phyloP scores from a whole-genome alignment of 495 filamentous ascomycete genomes.

The Tuber melanosporum region DNA sequence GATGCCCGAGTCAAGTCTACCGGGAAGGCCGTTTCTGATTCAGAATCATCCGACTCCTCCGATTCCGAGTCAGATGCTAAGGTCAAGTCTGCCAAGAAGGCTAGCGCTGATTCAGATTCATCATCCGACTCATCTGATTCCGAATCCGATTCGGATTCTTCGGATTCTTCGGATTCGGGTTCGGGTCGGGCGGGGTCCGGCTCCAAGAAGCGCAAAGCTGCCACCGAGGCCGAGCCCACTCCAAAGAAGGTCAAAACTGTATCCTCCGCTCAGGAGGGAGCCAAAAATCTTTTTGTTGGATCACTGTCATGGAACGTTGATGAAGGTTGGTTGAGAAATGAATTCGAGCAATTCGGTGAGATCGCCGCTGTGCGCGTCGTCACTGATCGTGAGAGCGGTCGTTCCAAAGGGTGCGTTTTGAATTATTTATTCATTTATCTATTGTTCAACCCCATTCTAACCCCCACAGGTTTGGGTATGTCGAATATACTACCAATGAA shows the following conservation, averaged over 20 bases:
- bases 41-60: slow-evolving; percentile 39
- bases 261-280: slow-evolving; percentile 49
- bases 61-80: slow-evolving; percentile 44
- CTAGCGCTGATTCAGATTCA: slow-evolving; percentile 20
- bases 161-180: slow-evolving; percentile 45
- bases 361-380: slow-evolving; percentile 71
- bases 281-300: slow-evolving; percentile 79
- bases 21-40: slow-evolving; percentile 28
- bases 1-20: slow-evolving; percentile 45
- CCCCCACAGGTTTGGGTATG: slow-evolving; percentile 71
- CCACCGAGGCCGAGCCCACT: slow-evolving; percentile 51
- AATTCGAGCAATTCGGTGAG: slow-evolving; percentile 80
- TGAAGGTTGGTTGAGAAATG: slow-evolving; percentile 77
- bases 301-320: slow-evolving; percentile 93
- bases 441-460: slow-evolving; percentile 36
- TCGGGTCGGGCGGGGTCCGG: slow-evolving; percentile 48
- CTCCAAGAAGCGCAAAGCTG: slow-evolving; percentile 89
- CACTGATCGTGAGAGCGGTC: slow-evolving; percentile 70
- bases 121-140: slow-evolving; percentile 41
- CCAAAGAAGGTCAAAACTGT: slow-evolving; percentile 84
- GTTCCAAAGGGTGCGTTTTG: slow-evolving; percentile 69
- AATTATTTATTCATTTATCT: background rate
- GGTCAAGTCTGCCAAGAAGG: slow-evolving; percentile 41
- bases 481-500: slow-evolving; percentile 70
- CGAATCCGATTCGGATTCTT: slow-evolving; percentile 47